Percentiles rank a stretch among this genome's conserved stretches.
Conservation (phyloP, 2,329 filamentous ascomycete species). For the Calonectria fujianensis region DNA sequence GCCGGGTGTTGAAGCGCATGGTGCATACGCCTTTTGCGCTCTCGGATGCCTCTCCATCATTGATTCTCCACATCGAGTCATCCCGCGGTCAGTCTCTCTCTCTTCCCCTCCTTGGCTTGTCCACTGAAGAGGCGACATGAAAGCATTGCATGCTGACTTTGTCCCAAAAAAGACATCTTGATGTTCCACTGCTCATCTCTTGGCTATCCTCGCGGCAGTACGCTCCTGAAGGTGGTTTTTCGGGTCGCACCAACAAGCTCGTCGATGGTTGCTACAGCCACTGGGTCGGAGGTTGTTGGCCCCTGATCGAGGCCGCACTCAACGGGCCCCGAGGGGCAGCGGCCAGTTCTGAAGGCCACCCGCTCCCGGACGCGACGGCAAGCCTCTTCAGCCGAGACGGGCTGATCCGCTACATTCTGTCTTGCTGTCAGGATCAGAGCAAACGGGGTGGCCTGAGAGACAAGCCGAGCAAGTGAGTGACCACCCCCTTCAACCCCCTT, state of each 20-base stretch:
- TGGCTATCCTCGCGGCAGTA: slow-evolving; percentile 95
- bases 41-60: slow-evolving; percentile 92
- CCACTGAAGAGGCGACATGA: slow-evolving; percentile 59
- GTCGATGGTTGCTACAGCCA: slow-evolving; percentile 99
- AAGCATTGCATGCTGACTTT: slow-evolving; percentile 59
- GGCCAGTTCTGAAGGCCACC: slow-evolving; percentile 55
- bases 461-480: slow-evolving; percentile 89
- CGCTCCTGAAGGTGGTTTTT: slow-evolving; percentile 92
- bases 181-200: slow-evolving; percentile 84
- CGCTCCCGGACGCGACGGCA: slow-evolving; percentile 58
- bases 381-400: slow-evolving; percentile 88
- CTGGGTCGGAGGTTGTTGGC: slow-evolving; percentile 97
- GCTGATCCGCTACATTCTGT: slow-evolving; percentile 90
- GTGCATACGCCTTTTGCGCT: slow-evolving; percentile 96
- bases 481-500: slow-evolving; percentile 40
- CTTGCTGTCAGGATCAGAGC: slow-evolving; percentile 86
- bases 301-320: slow-evolving; percentile 87
- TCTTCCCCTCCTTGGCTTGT: slow-evolving; percentile 37
- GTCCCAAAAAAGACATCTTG: slow-evolving; percentile 76
- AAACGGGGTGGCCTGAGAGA: slow-evolving; percentile 89
- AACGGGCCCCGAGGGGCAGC: slow-evolving; percentile 67
- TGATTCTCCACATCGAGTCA: slow-evolving; percentile 83
- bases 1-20: slow-evolving; percentile 93
- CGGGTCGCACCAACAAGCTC: slow-evolving; percentile 96
- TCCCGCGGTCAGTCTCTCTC: slow-evolving; percentile 77